Conservation (phyloP, 1,139 yeast species). For the Debaryomyces nepalensis region DNA sequence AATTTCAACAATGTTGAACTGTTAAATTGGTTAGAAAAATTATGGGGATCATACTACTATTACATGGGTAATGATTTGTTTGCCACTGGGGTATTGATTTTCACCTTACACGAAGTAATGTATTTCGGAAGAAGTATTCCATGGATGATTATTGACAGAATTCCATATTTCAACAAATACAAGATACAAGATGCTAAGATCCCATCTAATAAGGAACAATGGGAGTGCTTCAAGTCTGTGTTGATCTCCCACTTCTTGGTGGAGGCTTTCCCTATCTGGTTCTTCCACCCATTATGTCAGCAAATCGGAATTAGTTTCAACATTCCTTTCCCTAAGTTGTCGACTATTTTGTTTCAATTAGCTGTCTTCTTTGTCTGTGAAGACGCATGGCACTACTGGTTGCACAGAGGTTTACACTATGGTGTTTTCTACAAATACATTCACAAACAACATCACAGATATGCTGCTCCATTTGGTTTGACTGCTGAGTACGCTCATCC, state of each 20-base stretch:
- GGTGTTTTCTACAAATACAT: slow-evolving; percentile 53
- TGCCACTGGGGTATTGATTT: slow-evolving; percentile 51
- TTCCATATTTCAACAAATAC: slow-evolving; percentile 46
- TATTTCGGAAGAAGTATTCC: slow-evolving; percentile 53
- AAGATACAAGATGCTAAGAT: slow-evolving; percentile 49
- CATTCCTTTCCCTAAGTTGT: slow-evolving; percentile 46
- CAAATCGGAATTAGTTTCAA: slow-evolving; percentile 41
- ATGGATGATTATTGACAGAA: slow-evolving; percentile 49
- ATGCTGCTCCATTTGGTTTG: slow-evolving; percentile 55
- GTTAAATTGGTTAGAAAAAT: slow-evolving; percentile 37
- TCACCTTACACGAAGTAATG: slow-evolving; percentile 45
- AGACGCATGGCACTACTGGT: slow-evolving; percentile 55
- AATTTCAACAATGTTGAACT: slow-evolving; percentile 38
- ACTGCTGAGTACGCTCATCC: slow-evolving; percentile 57
- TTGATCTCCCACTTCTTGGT: slow-evolving; percentile 49
- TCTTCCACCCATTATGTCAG: slow-evolving; percentile 51
- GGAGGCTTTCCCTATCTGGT: slow-evolving; percentile 54
- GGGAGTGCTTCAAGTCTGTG: slow-evolving; percentile 54
- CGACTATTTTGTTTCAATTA: slow-evolving; percentile 37
- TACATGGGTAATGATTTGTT: slow-evolving; percentile 48
- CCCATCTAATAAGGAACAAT: slow-evolving; percentile 48
- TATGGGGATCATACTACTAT: slow-evolving; percentile 51
- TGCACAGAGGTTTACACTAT: slow-evolving; percentile 49
- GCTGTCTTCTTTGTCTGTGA: slow-evolving; percentile 47
- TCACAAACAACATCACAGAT: slow-evolving; percentile 54